These are phyloP conservation scores for Cucurbitaria berberidis DNA, from an alignment of 2,329 filamentous ascomycete genomes.

Conservation along the genomic window DNA sequence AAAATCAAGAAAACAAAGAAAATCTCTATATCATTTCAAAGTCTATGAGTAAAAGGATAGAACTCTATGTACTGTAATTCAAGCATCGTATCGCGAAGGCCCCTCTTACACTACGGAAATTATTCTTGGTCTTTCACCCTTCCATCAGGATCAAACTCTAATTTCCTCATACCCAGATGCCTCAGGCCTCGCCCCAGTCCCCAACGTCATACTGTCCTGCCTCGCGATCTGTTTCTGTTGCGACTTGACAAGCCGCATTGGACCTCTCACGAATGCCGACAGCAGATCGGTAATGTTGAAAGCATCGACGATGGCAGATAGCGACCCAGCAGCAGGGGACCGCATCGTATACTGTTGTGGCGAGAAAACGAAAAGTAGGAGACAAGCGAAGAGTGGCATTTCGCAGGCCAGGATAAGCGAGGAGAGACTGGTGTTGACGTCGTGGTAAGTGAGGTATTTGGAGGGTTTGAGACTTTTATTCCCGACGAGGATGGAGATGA, in stretches of 20 bases:
- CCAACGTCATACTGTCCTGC: slow-evolving; percentile 23
- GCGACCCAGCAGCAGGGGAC: slow-evolving; percentile 21
- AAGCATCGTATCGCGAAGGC: too few relatives aligned
- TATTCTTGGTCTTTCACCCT: neutral
- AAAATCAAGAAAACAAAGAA: too few relatives aligned
- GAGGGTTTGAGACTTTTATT: slow-evolving; percentile 27
- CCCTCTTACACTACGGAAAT: neutral
- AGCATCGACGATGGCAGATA: slow-evolving; percentile 32
- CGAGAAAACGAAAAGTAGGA: slow-evolving; percentile 35
- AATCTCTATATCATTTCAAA: too few relatives aligned
- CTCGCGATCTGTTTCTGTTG: slow-evolving; percentile 34
- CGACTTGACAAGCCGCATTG: slow-evolving; percentile 39
- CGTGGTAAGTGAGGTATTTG: slow-evolving; percentile 38
- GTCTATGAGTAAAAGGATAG: too few relatives aligned
- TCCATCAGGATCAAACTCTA: neutral
- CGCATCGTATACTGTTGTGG: slow-evolving; percentile 27
- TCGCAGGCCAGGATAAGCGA: slow-evolving; percentile 39
- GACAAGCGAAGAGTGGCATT: slow-evolving; percentile 41
- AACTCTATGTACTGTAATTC: too few relatives aligned
- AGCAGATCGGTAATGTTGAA: slow-evolving; percentile 39
- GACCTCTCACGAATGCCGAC: slow-evolving; percentile 34
- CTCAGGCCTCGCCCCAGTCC: neutral
- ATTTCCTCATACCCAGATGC: neutral
- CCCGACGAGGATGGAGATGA: slow-evolving; percentile 38
- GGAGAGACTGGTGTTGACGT: slow-evolving; percentile 35